Percentiles rank a stretch among this genome's conserved stretches.
phyloP scores from a whole-genome alignment of 257 asterid genomes.

The Jacaranda copaia region DNA sequence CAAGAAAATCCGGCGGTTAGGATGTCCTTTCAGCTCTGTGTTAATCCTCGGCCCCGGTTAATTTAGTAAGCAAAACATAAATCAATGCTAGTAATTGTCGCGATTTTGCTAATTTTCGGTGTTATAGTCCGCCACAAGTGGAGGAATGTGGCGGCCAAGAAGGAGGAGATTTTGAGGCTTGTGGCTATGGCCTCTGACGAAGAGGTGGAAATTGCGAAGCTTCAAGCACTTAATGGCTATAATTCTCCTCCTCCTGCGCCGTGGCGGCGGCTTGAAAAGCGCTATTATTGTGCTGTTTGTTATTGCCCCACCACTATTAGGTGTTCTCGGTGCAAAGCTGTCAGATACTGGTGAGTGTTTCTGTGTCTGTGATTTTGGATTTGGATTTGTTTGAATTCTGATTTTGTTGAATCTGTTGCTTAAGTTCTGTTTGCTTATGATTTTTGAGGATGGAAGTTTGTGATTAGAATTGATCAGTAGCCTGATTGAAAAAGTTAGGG shows the following conservation, averaged over 20 bases:
- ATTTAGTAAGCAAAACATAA: slow-evolving; percentile 20
- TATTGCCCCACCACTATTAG: slow-evolving; percentile 48
- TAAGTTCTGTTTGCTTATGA: background rate
- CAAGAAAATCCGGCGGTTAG: slow-evolving; percentile 45
- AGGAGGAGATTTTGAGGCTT: slow-evolving; percentile 53
- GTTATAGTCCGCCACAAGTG: slow-evolving; percentile 50
- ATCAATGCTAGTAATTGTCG: slow-evolving; percentile 48
- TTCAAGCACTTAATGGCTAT: slow-evolving; percentile 35
- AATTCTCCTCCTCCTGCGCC: slow-evolving; percentile 26
- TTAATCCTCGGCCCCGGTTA: slow-evolving; percentile 51
- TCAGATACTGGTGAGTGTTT: slow-evolving; percentile 55
- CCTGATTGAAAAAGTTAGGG: background rate
- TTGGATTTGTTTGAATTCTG: background rate
- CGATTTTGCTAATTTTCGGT: slow-evolving; percentile 47
- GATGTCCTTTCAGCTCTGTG: slow-evolving; percentile 46
- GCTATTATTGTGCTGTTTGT: slow-evolving; percentile 51
- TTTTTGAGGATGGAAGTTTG: background rate
- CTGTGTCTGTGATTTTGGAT: background rate
- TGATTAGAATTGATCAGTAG: background rate
- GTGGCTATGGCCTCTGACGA: slow-evolving; percentile 46
- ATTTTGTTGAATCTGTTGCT: background rate
- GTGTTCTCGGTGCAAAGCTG: slow-evolving; percentile 57
- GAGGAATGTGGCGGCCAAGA: slow-evolving; percentile 50
- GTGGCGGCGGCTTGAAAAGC: slow-evolving; percentile 33
- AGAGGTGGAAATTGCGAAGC: slow-evolving; percentile 49